These are phyloP conservation scores for Xylaria flabelliformis DNA, from an alignment of 495 filamentous ascomycete species.

Conservation along the genomic window DNA sequence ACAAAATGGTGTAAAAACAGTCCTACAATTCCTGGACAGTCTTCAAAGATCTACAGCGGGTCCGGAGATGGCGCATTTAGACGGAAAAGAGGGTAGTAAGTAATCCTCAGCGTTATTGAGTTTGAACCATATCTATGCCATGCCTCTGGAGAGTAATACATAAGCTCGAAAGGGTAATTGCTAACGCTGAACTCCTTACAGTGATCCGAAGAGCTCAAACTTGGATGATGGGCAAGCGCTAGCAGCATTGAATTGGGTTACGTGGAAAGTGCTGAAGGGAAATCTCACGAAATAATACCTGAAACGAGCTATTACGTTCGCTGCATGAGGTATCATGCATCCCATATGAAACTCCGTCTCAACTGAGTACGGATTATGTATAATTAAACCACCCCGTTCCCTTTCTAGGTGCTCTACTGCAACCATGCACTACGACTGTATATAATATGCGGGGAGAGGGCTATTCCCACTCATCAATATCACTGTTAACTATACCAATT, in stretches of 20 bases:
- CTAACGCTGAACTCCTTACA: background rate
- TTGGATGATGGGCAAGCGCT: constrained; percentile 22
- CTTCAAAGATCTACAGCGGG: constrained; percentile 16
- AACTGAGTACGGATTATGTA: background rate
- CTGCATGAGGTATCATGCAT: background rate
- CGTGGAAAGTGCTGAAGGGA: background rate
- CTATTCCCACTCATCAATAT: background rate
- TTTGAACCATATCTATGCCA: background rate
- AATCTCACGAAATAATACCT: background rate
- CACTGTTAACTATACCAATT: background rate
- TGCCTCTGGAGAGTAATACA: background rate
- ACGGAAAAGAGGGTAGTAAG: constrained; percentile 17
- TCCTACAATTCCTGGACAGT: constrained; percentile 9
- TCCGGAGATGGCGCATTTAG: background rate
- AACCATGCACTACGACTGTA: background rate
- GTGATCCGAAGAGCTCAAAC: constrained; percentile 16
- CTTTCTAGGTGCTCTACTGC: background rate
- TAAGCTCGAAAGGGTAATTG: background rate
- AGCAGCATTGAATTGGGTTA: background rate
- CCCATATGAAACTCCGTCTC: background rate
- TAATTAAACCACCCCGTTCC: background rate
- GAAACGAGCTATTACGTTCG: background rate
- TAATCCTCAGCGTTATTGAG: background rate
- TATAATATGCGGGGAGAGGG: background rate
- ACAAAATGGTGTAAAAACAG: background rate